Percentiles rank a stretch among this genome's conserved stretches.
Conservation (phyloP, 495 filamentous ascomycete species). For the Parmelia sp. region DNA sequence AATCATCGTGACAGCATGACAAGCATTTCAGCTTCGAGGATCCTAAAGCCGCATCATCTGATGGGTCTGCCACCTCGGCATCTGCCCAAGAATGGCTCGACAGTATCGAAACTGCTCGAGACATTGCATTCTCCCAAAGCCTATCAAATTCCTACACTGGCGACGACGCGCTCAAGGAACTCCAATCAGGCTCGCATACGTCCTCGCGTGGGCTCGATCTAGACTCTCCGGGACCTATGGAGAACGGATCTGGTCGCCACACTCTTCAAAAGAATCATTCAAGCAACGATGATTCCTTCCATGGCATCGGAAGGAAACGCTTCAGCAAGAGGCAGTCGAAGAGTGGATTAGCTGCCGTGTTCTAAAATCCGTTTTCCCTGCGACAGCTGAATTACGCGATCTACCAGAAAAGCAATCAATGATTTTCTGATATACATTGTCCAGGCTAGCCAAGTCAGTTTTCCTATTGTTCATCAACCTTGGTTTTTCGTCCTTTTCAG, state of each 20-base stretch:
- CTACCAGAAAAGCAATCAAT: background rate
- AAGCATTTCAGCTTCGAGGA: constrained; percentile 94
- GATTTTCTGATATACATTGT: background rate
- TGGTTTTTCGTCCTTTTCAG: background rate
- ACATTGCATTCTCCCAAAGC: constrained; percentile 69
- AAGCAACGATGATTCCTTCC: constrained; percentile 28
- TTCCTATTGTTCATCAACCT: background rate
- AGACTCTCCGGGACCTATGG: constrained; percentile 28
- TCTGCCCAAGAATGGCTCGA: constrained; percentile 84
- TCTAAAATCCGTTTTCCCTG: constrained; percentile 40
- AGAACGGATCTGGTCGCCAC: constrained; percentile 32
- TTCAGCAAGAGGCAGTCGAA: constrained; percentile 90
- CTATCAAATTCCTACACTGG: constrained; percentile 58
- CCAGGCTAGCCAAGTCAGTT: background rate
- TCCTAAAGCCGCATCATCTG: constrained; percentile 56
- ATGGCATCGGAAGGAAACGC: constrained; percentile 54
- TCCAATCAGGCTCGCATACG: constrained; percentile 58
- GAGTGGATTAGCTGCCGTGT: constrained; percentile 78
- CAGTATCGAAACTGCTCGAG: constrained; percentile 70
- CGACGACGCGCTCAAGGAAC: constrained; percentile 65
- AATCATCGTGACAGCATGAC: constrained; percentile 55
- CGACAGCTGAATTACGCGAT: background rate
- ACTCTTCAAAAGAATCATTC: constrained; percentile 17
- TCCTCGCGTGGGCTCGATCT: constrained; percentile 68
- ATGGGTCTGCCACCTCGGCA: constrained; percentile 38